These are phyloP conservation scores for Stagonosporopsis rhizophila DNA, from an alignment of 2,329 filamentous ascomycete genomes.

Conservation along the genomic window DNA sequence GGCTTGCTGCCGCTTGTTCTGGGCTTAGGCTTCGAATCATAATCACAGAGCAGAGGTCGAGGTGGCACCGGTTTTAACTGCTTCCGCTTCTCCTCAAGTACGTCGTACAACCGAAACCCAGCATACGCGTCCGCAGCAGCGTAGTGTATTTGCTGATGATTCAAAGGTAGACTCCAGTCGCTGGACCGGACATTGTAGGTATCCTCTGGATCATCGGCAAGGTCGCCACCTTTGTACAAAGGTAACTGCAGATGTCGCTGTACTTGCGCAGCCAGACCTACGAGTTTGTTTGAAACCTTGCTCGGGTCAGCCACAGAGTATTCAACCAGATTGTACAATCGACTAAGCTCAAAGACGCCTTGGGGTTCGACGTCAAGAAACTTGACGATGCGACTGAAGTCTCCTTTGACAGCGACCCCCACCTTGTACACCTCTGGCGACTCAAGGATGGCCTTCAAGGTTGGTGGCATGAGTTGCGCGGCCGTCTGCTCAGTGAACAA, in stretches of 20 bases:
- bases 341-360: conserved; percentile 81
- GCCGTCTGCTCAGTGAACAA: conserved; percentile 44
- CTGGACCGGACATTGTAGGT: conserved; percentile 67
- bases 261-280: conserved; percentile 74
- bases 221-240: conserved; percentile 73
- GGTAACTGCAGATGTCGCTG: conserved; percentile 75
- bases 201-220: conserved; percentile 28
- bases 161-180: conserved; percentile 73
- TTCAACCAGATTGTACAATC: conserved; percentile 77
- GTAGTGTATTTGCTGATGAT: conserved; percentile 71
- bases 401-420: conserved; percentile 75
- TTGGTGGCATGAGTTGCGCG: conserved; percentile 70
- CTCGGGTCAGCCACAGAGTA: conserved; percentile 62
- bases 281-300: conserved; percentile 61
- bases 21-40: conserved; percentile 53
- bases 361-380: conserved; percentile 66
- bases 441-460: conserved; percentile 75
- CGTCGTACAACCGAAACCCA: conserved; percentile 75
- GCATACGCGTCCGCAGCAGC: conserved; percentile 86
- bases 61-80: conserved; percentile 74
- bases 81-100: conserved; percentile 72
- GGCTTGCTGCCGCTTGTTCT: conserved; percentile 14
- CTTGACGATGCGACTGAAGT: conserved; percentile 67
- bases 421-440: conserved; percentile 73
- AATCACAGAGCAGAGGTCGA: conserved; percentile 71